Conservation (phyloP, 352 stramenopile species). For the Pythium scleroteichum region DNA sequence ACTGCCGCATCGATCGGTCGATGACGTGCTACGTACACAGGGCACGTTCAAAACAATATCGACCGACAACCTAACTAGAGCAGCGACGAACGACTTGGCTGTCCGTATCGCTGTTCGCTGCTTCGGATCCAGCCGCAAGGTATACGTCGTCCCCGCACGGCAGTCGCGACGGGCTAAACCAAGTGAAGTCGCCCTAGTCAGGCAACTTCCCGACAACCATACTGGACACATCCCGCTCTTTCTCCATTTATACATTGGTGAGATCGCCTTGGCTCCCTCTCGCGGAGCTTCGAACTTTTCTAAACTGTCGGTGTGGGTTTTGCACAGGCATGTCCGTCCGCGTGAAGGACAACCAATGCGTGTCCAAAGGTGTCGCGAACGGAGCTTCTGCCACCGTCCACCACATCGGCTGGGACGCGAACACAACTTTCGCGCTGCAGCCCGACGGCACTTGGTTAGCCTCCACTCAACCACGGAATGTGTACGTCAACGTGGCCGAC, state of each 20-base stretch:
- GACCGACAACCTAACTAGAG: conserved; percentile 2
- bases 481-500: too few relatives aligned
- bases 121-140: neutral
- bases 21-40: neutral
- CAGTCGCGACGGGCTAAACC: neutral
- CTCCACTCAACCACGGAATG: too few relatives aligned
- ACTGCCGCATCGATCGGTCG: neutral
- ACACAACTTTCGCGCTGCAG: too few relatives aligned
- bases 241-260: conserved; percentile 14
- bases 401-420: too few relatives aligned
- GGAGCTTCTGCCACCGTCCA: conserved; percentile 4
- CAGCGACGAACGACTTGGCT: neutral
- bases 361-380: conserved; percentile 14
- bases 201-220: conserved; percentile 14
- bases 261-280: too few relatives aligned
- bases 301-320: too few relatives aligned
- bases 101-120: neutral
- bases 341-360: conserved; percentile 20
- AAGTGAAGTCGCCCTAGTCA: neutral
- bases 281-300: too few relatives aligned
- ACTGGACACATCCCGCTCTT: conserved; percentile 9
- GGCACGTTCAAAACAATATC: conserved; percentile 1
- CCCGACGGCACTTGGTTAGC: too few relatives aligned
- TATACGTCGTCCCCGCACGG: conserved; percentile 1
- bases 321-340: conserved; percentile 21